Percentiles rank a stretch among this genome's conserved stretches.
phyloP scores from a whole-genome alignment of 257 asterid species.

The Solanum paucissectum region DNA sequence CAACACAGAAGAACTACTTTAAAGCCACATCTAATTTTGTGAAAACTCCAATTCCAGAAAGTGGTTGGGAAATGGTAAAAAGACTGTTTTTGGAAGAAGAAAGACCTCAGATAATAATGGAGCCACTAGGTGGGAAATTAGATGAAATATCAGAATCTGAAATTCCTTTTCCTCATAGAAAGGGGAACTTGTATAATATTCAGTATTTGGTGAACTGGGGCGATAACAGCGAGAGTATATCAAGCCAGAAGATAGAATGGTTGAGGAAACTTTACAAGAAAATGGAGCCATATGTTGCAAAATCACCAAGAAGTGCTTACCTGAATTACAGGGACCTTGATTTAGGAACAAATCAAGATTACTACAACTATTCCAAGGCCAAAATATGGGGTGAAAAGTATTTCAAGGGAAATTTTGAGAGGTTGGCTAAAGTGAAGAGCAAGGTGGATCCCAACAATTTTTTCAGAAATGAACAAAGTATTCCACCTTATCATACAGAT shows the following conservation, averaged over 20 bases:
- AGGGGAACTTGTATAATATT: background rate
- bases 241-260: background rate
- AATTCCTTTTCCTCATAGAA: background rate
- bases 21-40: background rate
- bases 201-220: background rate
- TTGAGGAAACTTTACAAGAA: background rate
- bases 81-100: background rate
- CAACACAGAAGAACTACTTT: background rate
- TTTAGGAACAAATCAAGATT: background rate
- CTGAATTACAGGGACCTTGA: background rate
- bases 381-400: background rate
- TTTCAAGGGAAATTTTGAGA: background rate
- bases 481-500: background rate
- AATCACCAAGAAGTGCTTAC: background rate
- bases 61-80: background rate
- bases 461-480: background rate
- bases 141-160: background rate
- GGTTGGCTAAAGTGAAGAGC: background rate
- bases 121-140: background rate
- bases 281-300: background rate
- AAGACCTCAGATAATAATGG: background rate
- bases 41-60: background rate
- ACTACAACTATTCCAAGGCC: background rate
- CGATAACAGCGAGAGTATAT: background rate
- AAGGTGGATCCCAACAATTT: background rate